Evolutionary conservation across 23 red algal genomes (phyloP).

Genomic region (Rhodosorus marinus): DNA sequence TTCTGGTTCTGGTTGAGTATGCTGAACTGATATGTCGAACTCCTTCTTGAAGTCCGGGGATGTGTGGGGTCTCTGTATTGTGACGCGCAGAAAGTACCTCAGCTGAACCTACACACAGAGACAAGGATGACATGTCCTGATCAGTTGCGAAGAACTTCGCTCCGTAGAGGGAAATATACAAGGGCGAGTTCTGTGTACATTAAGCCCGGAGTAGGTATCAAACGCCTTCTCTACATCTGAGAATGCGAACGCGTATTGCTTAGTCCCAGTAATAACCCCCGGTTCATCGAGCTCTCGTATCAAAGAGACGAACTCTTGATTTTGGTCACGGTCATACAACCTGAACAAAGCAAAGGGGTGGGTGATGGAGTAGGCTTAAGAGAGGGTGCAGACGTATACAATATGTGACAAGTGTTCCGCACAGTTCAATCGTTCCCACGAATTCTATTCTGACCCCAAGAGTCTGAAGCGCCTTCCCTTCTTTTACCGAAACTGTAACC

Average conservation of each 20-base stretch:
- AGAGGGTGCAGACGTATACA: neutral
- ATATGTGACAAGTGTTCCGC: neutral
- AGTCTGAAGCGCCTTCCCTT: conserved; percentile 42
- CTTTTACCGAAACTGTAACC: conserved; percentile 27
- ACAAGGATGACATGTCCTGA: neutral
- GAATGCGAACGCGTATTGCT: conserved; percentile 61
- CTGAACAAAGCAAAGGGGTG: too few species aligned
- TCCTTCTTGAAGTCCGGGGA: conserved; percentile 25
- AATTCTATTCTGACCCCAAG: conserved; percentile 67
- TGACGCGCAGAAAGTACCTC: conserved; percentile 72
- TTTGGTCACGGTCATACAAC: conserved; percentile 77
- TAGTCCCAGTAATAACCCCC: conserved; percentile 19
- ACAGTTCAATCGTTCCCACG: conserved; percentile 78
- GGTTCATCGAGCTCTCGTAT: conserved; percentile 69
- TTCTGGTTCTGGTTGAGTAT: conserved; percentile 3
- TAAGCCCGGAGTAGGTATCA: conserved; percentile 91
- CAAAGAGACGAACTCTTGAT: conserved; percentile 62
- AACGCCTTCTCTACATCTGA: conserved; percentile 60
- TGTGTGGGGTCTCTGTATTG: conserved; percentile 38
- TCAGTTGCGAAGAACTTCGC: neutral
- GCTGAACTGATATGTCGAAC: conserved; percentile 56
- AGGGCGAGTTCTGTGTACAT: too few species aligned
- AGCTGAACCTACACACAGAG: too few species aligned
- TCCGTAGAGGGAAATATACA: neutral
- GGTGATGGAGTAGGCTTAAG: too few species aligned